These are phyloP conservation scores for Phytophthora litchii DNA, from an alignment of 352 stramenopile species.

Conservation along the genomic window DNA sequence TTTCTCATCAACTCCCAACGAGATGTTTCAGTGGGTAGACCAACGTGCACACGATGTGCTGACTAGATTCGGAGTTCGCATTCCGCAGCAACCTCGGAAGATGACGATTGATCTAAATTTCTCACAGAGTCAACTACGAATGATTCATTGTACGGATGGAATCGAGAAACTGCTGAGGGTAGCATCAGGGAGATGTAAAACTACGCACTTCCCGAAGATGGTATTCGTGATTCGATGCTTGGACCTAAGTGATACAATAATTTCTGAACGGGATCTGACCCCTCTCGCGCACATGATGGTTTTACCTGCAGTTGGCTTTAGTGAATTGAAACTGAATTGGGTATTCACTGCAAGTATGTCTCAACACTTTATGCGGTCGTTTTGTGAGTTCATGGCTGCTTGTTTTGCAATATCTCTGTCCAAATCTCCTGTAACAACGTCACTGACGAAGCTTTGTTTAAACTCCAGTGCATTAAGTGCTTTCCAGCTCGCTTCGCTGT, in stretches of 20 bases:
- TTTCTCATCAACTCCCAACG: constrained; percentile 13
- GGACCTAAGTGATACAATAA: constrained; percentile 19
- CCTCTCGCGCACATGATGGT: constrained; percentile 19
- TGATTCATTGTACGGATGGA: constrained; percentile 8
- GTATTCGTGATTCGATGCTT: constrained; percentile 24
- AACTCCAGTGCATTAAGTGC: constrained; percentile 35
- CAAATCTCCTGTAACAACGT: not conserved
- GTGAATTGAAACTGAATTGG: constrained; percentile 37
- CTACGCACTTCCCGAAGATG: not conserved
- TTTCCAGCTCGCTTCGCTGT: constrained; percentile 42
- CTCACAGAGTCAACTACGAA: constrained; percentile 14
- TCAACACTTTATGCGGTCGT: constrained; percentile 16
- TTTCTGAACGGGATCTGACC: constrained; percentile 22
- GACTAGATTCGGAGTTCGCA: not conserved
- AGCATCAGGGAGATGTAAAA: not conserved
- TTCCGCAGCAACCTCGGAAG: not conserved
- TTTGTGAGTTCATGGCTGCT: constrained; percentile 30
- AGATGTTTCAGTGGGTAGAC: constrained; percentile 10
- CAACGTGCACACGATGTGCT: constrained; percentile 31
- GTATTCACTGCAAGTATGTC: constrained; percentile 12
- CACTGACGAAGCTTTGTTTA: constrained; percentile 31
- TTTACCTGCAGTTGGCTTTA: constrained; percentile 5
- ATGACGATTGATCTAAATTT: constrained; percentile 45
- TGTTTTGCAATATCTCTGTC: constrained; percentile 31
- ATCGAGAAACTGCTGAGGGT: constrained; percentile 6